Conservation (phyloP, 2,329 filamentous ascomycete species). For the Beauveria brongniartii region DNA sequence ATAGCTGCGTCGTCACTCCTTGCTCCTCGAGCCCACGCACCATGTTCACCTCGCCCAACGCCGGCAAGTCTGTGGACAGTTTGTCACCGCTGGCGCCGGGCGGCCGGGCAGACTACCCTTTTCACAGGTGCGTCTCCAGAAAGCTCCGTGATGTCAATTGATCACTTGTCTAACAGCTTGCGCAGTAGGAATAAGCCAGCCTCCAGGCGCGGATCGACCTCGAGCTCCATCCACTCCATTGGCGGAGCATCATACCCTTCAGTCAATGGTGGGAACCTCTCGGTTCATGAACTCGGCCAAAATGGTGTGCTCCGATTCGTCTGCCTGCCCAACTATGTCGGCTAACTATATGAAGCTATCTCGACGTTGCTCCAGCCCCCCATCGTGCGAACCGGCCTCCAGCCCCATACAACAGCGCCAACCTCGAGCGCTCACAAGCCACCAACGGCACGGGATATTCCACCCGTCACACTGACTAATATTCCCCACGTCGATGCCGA, state of each 20-base stretch:
- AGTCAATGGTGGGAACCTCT: conserved; percentile 45
- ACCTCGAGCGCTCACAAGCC: conserved; percentile 67
- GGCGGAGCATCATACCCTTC: conserved; percentile 73
- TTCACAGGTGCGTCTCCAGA: conserved; percentile 42
- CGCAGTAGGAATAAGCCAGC: conserved; percentile 18
- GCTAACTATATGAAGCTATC: conserved; percentile 53
- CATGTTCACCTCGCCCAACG: conserved; percentile 53
- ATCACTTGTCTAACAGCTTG: neutral
- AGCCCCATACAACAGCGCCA: conserved; percentile 67
- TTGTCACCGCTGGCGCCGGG: conserved; percentile 45
- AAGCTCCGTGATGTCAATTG: neutral
- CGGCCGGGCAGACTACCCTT: conserved; percentile 48
- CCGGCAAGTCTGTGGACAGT: conserved; percentile 59
- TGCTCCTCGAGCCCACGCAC: conserved; percentile 16
- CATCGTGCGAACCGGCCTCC: conserved; percentile 78
- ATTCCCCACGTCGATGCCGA: conserved; percentile 71
- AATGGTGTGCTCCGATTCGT: conserved; percentile 53
- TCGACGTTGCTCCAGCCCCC: conserved; percentile 88
- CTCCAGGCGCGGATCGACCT: conserved; percentile 68
- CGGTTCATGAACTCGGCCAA: conserved; percentile 64
- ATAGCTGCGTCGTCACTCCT: conserved; percentile 10
- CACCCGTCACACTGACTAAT: conserved; percentile 84
- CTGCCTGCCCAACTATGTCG: neutral
- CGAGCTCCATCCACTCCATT: conserved; percentile 82
- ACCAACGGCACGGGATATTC: conserved; percentile 82